These are phyloP conservation scores for Aquilaria agallochum DNA, from an alignment of 441 rosid species.

Conservation along the genomic window DNA sequence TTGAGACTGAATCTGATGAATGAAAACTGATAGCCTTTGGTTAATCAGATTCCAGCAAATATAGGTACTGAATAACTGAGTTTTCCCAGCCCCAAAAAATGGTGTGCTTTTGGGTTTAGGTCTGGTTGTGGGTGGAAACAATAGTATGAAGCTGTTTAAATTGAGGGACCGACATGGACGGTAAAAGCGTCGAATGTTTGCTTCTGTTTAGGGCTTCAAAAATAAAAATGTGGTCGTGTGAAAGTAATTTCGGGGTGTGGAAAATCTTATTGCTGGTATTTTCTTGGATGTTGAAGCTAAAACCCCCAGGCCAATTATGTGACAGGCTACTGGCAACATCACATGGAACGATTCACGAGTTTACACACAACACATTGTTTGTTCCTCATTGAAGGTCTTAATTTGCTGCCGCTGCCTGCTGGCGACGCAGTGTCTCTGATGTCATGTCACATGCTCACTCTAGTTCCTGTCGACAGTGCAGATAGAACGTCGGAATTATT, in stretches of 20 bases:
- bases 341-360: constrained; percentile 3
- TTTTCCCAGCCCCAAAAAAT: too few relatives aligned
- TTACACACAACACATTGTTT: background rate
- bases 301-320: background rate
- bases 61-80: too few relatives aligned
- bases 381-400: background rate
- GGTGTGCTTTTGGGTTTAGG: too few relatives aligned
- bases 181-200: too few relatives aligned
- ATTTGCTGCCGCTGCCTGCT: background rate
- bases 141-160: too few relatives aligned
- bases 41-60: background rate
- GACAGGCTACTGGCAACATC: constrained; percentile 12
- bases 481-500: constrained; percentile 46
- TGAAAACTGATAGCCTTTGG: background rate
- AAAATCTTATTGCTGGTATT: background rate
- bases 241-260: constrained; percentile 2
- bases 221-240: background rate
- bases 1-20: background rate
- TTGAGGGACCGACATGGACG: too few relatives aligned
- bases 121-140: too few relatives aligned
- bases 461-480: background rate
- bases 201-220: too few relatives aligned
- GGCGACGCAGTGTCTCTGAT: background rate
- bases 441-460: background rate
- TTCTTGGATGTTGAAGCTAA: background rate